Evolutionary conservation across 78 protist species (phyloP), one percentile per base, ranked within the genome.

Genomic region (Polysphondylium violaceum): DNA sequence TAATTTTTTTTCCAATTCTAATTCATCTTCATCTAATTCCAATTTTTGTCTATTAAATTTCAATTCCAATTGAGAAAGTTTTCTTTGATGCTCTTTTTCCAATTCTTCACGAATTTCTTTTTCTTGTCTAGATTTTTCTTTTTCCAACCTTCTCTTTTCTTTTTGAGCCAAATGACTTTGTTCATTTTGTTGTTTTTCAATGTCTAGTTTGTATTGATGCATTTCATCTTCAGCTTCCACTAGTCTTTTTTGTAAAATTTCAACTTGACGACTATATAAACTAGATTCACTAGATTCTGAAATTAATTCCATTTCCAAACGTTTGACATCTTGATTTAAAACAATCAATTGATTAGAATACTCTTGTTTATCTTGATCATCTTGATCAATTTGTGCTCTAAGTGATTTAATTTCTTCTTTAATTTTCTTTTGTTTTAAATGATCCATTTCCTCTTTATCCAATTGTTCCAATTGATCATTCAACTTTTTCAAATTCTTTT

Each of bases 41-140:
- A 33, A 3, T 65, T 65, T 65, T 65, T 40, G 25, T 38, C 73
- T 44, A 65, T 36, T 38, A 21, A 65, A 65, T 65, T 65, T 65
- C 53, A 38, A 17, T 29, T 65, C 31, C 40, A 65, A 65, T 0
- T n/a, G 27, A 38, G n/a, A 44, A 21, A 65, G n/a, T 38, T 65
- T 65, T 65, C 73, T 65, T 65, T 65, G 73, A 6, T 65, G 73
- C 16, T 65, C 73, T 65, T 65, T 51, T n/a, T 38, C n/a, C 31
- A 65, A n/a, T 36, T 16, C 16, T 2, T 38, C 50, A 38, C 40
- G 33, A 8, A 65, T 29, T 38, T 33, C 73, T 38, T 36, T 38
- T 65, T 65, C 73, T 11, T 40, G n/a, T 21, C 31, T 33, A 29
- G 44, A n/a, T 11, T 21, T 21, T 38, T 65, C 73, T 65, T 65